Base-by-base conservation (phyloP, 352 stramenopile genomes). In the Achlya hypogyna region DNA sequence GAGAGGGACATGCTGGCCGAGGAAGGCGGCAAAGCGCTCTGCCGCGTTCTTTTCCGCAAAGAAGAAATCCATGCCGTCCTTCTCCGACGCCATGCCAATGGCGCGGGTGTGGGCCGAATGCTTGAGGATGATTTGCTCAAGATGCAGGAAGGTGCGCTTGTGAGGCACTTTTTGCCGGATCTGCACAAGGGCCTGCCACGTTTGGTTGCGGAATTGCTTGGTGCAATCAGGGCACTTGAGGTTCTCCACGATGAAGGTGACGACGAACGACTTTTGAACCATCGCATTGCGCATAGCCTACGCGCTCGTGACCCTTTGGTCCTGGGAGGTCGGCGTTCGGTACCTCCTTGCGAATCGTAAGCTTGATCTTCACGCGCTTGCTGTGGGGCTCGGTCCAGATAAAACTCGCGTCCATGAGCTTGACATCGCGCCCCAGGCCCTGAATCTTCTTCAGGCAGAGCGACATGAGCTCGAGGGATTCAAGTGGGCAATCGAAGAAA, bases 301-400 rank as follows among this genome's bases (percentile, higher is more conserved):
- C 34, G 38, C 5, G 12, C 4, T n/a, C n/a, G n/a, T n/a, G n/a
- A 9, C 14, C 23, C 1, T 38, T 9, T 3, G 22, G 27, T 14
- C 9, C 12, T n/a, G n/a, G n/a, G n/a, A n/a, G n/a, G n/a, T n/a
- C 0, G 18, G 38, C 1, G 29, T 0, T 25, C 31, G 25, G 34
- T 22, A 91, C 78, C 54, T 95, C 82, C 9, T 79, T 75, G 71
- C 87, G 79, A 45, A 90, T 72, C 38, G 71, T 84, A 34, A 92
- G 75, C 27, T 83, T 77, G 40, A 92, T 58, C 63, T 92, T 92
- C 45, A 93, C 62, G 52, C 85, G 81, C 56, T 89, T 88, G 18
- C 78, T 88, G 73, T 93, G 85, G 18, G 78, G 83, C 66, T 93
- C 85, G 1, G 85, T 93, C 85, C 85, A 93, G 58, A 93, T 79